phyloP scores from a whole-genome alignment of 805 yeast species.

The Starmerella davenportii region DNA sequence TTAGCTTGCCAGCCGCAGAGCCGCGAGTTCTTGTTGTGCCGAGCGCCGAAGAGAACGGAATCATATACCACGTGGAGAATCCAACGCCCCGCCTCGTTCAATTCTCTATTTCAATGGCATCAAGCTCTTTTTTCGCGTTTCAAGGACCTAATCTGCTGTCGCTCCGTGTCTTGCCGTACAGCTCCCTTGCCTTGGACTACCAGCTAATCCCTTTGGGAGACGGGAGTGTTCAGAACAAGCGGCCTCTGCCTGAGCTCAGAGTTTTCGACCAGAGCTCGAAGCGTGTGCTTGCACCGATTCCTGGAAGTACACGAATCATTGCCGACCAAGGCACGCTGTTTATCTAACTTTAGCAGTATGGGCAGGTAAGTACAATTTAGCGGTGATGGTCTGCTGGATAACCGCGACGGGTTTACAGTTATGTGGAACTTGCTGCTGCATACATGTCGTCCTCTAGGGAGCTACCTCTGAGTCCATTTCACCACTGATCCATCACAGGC shows the following conservation, averaged over 20 bases:
- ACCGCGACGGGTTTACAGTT: too few relatives aligned
- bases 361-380: background rate
- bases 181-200: conserved; percentile 25
- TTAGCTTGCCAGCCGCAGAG: conserved; percentile 17
- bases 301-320: conserved; percentile 18
- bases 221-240: conserved; percentile 14
- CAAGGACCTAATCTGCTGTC: conserved; percentile 23
- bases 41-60: conserved; percentile 10
- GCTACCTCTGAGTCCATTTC: too few relatives aligned
- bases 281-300: conserved; percentile 37
- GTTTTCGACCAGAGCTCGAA: conserved; percentile 55
- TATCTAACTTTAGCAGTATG: conserved; percentile 1
- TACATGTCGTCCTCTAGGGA: too few relatives aligned
- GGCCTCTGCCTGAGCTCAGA: conserved; percentile 38
- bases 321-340: conserved; percentile 14
- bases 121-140: conserved; percentile 26
- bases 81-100: conserved; percentile 55
- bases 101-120: conserved; percentile 34
- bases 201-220: conserved; percentile 18
- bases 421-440: too few relatives aligned
- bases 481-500: conserved; percentile 49
- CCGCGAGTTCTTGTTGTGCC: conserved; percentile 16
- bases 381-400: too few relatives aligned
- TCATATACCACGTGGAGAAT: conserved; percentile 43
- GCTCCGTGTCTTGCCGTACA: conserved; percentile 43